These are phyloP conservation scores for Starmerella cellae DNA, from an alignment of 805 yeast genomes.

Conservation along the genomic window DNA sequence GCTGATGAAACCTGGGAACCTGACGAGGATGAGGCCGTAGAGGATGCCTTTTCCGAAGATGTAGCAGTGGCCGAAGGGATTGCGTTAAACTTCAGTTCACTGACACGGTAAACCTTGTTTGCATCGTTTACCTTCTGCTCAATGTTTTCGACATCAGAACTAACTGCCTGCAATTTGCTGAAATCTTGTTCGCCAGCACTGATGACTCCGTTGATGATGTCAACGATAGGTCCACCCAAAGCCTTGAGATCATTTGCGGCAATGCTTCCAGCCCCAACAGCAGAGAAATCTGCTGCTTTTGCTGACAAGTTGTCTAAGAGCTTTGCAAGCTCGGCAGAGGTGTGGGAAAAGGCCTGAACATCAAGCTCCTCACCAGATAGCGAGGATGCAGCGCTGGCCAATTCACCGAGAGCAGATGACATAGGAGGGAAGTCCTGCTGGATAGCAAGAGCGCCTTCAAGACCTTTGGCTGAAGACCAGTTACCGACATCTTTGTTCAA, in stretches of 20 bases:
- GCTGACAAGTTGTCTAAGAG: constrained; percentile 19
- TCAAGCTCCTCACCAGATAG: constrained; percentile 11
- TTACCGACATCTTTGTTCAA: background rate
- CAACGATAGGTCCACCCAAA: constrained; percentile 18
- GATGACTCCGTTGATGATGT: constrained; percentile 15
- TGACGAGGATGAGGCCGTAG: too few species aligned
- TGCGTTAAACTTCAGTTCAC: background rate
- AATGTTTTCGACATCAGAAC: background rate
- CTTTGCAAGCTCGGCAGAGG: constrained; percentile 13
- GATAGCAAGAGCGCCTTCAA: constrained; percentile 24
- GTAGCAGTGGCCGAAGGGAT: background rate
- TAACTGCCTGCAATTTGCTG: constrained; percentile 10
- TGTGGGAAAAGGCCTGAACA: constrained; percentile 8
- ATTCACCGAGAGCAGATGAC: constrained; percentile 9
- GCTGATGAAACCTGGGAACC: too few species aligned
- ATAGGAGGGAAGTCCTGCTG: constrained; percentile 21
- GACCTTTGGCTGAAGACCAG: background rate
- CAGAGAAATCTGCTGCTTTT: constrained; percentile 21
- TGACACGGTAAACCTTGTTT: constrained; percentile 13
- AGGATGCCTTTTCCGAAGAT: too few species aligned
- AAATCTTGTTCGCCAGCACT: constrained; percentile 13
- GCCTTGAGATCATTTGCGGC: constrained; percentile 20
- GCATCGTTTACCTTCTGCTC: constrained; percentile 15
- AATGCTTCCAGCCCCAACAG: constrained; percentile 18
- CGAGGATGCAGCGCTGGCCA: background rate